Evolutionary conservation across 2,329 filamentous ascomycete species (phyloP).

Genomic region (Scolecobasidium constrictum): DNA sequence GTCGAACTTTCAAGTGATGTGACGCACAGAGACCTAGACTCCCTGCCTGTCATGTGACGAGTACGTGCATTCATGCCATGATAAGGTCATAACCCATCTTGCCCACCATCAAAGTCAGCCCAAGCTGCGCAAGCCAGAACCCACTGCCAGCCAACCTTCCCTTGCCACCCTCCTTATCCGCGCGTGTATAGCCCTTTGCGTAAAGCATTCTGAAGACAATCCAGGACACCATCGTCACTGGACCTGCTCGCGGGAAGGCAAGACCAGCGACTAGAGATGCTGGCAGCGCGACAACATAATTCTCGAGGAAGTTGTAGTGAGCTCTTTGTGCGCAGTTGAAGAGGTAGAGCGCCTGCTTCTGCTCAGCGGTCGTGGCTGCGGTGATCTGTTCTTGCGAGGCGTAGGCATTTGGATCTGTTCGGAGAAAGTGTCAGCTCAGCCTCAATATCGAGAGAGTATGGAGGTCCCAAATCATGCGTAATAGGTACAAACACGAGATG

Average conservation of each 20-base stretch:
- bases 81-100: slow-evolving; percentile 6
- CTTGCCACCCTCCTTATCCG: slow-evolving; percentile 27
- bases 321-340: slow-evolving; percentile 44
- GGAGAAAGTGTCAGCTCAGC: too few species aligned
- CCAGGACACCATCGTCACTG: slow-evolving; percentile 39
- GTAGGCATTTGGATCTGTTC: slow-evolving; percentile 44
- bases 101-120: slow-evolving; percentile 18
- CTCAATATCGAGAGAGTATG: too few species aligned
- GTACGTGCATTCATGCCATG: background rate
- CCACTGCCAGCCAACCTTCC: slow-evolving; percentile 29
- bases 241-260: slow-evolving; percentile 37
- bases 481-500: too few species aligned
- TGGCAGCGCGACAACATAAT: slow-evolving; percentile 40
- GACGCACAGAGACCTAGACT: too few species aligned
- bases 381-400: slow-evolving; percentile 44
- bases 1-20: too few species aligned
- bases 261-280: slow-evolving; percentile 44
- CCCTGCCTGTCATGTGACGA: too few species aligned
- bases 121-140: slow-evolving; percentile 23
- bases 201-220: slow-evolving; percentile 39
- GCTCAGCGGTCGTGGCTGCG: slow-evolving; percentile 24
- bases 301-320: slow-evolving; percentile 51
- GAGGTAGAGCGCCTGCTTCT: slow-evolving; percentile 30
- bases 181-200: slow-evolving; percentile 33
- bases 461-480: too few species aligned